Evolutionary conservation across 2,329 filamentous ascomycete species (phyloP), one percentile per base, ranked within the genome.

Genomic region (Xenoacremonium recifei): DNA sequence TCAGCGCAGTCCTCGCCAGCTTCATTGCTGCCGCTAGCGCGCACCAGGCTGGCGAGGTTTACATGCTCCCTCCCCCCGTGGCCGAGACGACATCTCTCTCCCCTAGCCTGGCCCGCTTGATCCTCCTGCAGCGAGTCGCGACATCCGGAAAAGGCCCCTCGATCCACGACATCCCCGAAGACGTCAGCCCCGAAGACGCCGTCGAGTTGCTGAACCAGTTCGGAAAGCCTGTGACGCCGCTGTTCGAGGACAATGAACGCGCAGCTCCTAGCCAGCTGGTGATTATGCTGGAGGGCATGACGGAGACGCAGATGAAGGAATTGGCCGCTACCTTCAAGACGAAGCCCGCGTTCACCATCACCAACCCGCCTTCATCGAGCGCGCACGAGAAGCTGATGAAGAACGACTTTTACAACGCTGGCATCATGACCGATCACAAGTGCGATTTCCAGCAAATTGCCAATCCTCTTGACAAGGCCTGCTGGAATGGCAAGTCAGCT

Each of bases 191-290:
- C 18, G 67, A 74, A 43, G 71, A 78, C 31, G 73, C 77, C 7
- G 63, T 87, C 29, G 66, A 70, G 36, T 66, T 79, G 51, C 68
- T 89, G 56, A 79, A 81, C 56, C 67, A 67, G 37, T 86, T 80
- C 61, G 83, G 81, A 48, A 79, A 75, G 48, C 58, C 66, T 21
- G 63, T 74, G 6, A 53, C 66, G 40, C 61, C 70, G 16, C 65
- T 87, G 23, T 82, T 87, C 52, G 42, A 60, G 4, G 57, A 64
- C 31, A 48, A 50, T 10, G 50, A 58, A 15, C 57, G 64, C 36
- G 50, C 47, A 39, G 51, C 51, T 27, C 69, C 73, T 5, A 68
- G 64, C 39, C 81, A 87, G 62, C 70, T 86, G 29, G 64, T 86
- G 19, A 65, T 85, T 38, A 62, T 80, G 51, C 66, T 85, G 37